A percentile compares a stretch with the other conserved stretches of the same genome.
Evolutionary conservation across 768 basidiomycete species (phyloP).

Genomic region (Lentinula edodes): DNA sequence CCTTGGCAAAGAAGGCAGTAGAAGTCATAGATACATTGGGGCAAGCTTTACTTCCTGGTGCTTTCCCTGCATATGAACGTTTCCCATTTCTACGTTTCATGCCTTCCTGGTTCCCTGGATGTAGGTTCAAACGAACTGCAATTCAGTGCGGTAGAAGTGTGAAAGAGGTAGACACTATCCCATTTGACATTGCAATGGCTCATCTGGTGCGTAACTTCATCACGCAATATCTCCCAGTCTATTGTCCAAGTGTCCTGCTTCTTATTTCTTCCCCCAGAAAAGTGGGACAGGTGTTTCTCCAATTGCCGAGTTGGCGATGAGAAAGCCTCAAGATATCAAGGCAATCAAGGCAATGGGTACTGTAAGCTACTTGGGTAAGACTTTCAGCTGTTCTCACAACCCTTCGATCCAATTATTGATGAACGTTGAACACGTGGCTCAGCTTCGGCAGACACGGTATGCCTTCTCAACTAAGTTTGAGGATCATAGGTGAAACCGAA

Average conservation of each 20-base stretch:
- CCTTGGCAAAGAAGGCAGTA: neutral
- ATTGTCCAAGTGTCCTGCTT: too few species aligned
- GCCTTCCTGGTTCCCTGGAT: constrained; percentile 3
- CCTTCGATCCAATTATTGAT: neutral
- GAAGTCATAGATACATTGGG: too few species aligned
- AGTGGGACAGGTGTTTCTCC: neutral
- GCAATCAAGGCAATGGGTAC: neutral
- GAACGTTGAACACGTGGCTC: neutral
- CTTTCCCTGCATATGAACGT: neutral
- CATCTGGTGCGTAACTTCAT: neutral
- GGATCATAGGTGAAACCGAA: neutral
- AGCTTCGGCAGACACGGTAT: neutral
- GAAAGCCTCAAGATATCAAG: neutral
- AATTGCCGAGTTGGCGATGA: neutral
- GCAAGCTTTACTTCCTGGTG: too few species aligned
- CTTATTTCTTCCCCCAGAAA: neutral
- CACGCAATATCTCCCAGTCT: too few species aligned
- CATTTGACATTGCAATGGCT: neutral
- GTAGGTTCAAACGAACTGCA: neutral
- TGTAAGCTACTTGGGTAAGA: neutral
- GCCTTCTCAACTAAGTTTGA: neutral
- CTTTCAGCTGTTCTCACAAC: neutral
- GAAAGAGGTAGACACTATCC: neutral
- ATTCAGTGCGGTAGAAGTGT: neutral
- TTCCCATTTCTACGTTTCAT: neutral